Percentiles rank a stretch among this genome's conserved stretches.
These are phyloP conservation scores for Penicillium arizonense DNA, from an alignment of 495 filamentous ascomycete species.

Conservation along the genomic window DNA sequence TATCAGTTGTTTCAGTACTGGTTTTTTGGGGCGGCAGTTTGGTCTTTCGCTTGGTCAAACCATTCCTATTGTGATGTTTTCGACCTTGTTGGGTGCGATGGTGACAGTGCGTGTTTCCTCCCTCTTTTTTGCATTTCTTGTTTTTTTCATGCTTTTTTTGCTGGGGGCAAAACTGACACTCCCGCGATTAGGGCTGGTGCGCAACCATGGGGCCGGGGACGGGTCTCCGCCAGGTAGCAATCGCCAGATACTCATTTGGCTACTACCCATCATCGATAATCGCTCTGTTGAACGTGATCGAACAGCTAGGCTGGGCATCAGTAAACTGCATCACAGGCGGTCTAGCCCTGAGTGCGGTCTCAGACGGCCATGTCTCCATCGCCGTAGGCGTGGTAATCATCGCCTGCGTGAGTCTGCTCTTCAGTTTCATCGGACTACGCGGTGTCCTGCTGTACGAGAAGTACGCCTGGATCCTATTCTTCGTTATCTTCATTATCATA, in stretches of 20 bases:
- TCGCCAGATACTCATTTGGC: conserved; percentile 49
- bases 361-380: conserved; percentile 33
- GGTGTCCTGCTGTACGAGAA: conserved; percentile 60
- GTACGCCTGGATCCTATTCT: conserved; percentile 58
- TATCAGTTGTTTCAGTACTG: conserved; percentile 48
- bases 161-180: conserved; percentile 2
- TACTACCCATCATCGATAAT: conserved; percentile 32
- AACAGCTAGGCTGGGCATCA: conserved; percentile 35
- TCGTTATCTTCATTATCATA: conserved; percentile 58
- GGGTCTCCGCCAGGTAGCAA: conserved; percentile 77
- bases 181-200: conserved; percentile 28
- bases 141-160: background rate
- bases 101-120: conserved; percentile 41
- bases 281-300: conserved; percentile 30
- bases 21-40: conserved; percentile 36
- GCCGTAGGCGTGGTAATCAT: conserved; percentile 46
- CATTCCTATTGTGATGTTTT: conserved; percentile 36
- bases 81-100: conserved; percentile 34
- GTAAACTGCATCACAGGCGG: conserved; percentile 41
- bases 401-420: conserved; percentile 50
- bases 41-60: conserved; percentile 34
- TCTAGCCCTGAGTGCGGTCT: conserved; percentile 33
- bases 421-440: conserved; percentile 59
- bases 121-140: background rate
- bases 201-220: conserved; percentile 70